Conservation (phyloP, 441 rosid genomes). For the Erodium moschatum region DNA sequence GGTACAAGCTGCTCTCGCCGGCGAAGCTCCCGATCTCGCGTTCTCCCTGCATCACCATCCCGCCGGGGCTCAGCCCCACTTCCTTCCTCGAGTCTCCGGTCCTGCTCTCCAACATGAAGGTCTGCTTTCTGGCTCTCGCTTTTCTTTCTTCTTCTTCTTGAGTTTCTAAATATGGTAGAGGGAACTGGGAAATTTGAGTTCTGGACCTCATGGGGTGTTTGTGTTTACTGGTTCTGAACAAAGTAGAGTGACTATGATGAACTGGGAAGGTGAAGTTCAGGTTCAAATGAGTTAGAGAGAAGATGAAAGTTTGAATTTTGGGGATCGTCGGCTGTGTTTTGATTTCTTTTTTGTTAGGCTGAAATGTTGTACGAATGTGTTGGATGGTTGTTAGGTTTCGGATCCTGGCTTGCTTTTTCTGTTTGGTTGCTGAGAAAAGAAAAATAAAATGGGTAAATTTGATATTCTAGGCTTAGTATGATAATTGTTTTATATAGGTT, state of each 20-base stretch:
- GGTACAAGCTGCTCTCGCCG: slow-evolving; percentile 92
- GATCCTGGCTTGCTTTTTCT: background rate
- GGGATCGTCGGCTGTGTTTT: slow-evolving; percentile 4
- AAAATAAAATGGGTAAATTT: background rate
- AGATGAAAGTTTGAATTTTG: background rate
- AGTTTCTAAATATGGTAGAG: background rate
- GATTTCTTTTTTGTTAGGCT: background rate
- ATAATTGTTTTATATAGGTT: too few relatives aligned
- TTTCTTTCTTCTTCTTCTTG: too few relatives aligned
- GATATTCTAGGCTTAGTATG: too few relatives aligned
- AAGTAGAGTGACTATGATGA: background rate
- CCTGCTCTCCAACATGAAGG: slow-evolving; percentile 78
- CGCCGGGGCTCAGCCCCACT: slow-evolving; percentile 84
- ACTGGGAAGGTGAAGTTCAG: background rate
- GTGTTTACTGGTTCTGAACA: background rate
- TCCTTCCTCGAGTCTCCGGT: slow-evolving; percentile 91
- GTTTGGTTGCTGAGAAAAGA: slow-evolving; percentile 21
- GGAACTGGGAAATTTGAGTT: background rate
- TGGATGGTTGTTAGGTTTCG: background rate
- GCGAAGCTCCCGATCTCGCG: slow-evolving; percentile 92
- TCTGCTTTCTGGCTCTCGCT: too few relatives aligned
- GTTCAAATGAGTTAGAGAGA: slow-evolving; percentile 2
- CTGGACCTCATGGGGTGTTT: background rate
- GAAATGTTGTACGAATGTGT: background rate
- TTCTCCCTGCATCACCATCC: slow-evolving; percentile 60